A percentile compares a stretch with the other conserved stretches of the same genome.
Conservation (phyloP, 371 early-diverging fungal genomes). For the Smittium mucronatum region DNA sequence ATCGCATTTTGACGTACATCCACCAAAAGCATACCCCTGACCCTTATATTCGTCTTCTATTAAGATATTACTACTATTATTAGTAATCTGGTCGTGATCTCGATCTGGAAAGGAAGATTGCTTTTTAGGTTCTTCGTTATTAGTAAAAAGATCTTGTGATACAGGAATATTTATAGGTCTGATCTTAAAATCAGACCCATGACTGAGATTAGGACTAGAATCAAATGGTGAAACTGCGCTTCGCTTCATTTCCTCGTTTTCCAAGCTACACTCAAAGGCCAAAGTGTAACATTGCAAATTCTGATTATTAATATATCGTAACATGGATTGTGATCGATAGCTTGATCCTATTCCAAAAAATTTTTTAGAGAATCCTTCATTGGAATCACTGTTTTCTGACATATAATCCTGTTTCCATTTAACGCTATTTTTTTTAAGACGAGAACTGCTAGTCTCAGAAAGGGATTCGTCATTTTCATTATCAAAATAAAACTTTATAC, state of each 20-base stretch:
- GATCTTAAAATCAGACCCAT: not conserved
- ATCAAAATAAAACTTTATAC: not conserved
- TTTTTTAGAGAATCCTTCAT: not conserved
- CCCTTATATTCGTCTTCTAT: conserved; percentile 1
- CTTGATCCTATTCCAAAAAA: not conserved
- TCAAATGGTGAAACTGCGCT: not conserved
- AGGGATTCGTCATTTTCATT: not conserved
- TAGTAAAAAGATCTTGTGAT: not conserved
- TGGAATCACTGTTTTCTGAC: not conserved
- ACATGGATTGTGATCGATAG: not conserved
- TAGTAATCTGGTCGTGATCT: too few relatives aligned
- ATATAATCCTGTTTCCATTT: not conserved
- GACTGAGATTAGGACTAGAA: not conserved
- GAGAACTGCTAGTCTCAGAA: not conserved
- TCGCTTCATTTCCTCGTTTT: conserved; percentile 6
- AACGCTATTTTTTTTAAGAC: not conserved
- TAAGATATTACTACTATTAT: not conserved
- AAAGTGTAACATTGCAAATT: conserved; percentile 8
- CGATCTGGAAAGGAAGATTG: too few relatives aligned
- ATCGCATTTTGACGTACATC: conserved; percentile 1
- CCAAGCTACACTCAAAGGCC: conserved; percentile 12
- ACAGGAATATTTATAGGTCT: not conserved
- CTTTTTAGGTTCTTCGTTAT: too few relatives aligned
- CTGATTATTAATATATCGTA: not conserved
- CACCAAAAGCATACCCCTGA: conserved; percentile 9